Evolutionary conservation across 1,284 basidiomycete genomes (phyloP).

Genomic region (Malassezia equina): DNA sequence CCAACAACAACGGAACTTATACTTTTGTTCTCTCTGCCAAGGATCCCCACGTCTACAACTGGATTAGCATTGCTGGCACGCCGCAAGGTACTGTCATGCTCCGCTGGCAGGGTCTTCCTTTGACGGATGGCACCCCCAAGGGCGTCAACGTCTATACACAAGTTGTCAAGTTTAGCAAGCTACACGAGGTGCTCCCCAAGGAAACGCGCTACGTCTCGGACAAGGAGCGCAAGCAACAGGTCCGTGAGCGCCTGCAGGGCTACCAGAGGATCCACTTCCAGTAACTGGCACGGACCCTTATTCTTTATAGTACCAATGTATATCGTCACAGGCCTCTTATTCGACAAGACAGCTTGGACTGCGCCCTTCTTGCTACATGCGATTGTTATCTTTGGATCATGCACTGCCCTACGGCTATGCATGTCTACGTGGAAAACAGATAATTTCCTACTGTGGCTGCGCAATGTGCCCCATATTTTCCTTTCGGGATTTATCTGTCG

Average conservation of each 20-base stretch:
- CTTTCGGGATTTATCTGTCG: background rate
- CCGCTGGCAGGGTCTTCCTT: slow-evolving; percentile 16
- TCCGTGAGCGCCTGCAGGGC: background rate
- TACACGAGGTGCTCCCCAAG: background rate
- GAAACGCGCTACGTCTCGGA: background rate
- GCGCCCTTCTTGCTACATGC: background rate
- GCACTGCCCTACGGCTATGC: background rate
- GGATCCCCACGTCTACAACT: slow-evolving; percentile 13
- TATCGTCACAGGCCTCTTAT: too few relatives aligned
- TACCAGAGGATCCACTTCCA: slow-evolving; percentile 13
- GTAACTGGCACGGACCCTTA: background rate
- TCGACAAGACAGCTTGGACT: background rate
- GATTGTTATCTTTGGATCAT: background rate
- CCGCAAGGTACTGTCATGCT: slow-evolving; percentile 12
- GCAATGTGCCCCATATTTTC: background rate
- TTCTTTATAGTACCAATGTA: too few relatives aligned
- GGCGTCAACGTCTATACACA: background rate
- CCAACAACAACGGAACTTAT: slow-evolving; percentile 15
- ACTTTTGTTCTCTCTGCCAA: slow-evolving; percentile 13
- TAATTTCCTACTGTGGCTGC: background rate
- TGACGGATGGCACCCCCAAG: slow-evolving; percentile 1
- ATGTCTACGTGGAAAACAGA: background rate
- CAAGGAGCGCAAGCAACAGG: slow-evolving; percentile 3
- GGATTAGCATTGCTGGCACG: slow-evolving; percentile 8
- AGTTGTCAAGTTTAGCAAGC: slow-evolving; percentile 1